phyloP scores from a whole-genome alignment of 768 basidiomycete genomes.

The Daedaleopsis nitida region DNA sequence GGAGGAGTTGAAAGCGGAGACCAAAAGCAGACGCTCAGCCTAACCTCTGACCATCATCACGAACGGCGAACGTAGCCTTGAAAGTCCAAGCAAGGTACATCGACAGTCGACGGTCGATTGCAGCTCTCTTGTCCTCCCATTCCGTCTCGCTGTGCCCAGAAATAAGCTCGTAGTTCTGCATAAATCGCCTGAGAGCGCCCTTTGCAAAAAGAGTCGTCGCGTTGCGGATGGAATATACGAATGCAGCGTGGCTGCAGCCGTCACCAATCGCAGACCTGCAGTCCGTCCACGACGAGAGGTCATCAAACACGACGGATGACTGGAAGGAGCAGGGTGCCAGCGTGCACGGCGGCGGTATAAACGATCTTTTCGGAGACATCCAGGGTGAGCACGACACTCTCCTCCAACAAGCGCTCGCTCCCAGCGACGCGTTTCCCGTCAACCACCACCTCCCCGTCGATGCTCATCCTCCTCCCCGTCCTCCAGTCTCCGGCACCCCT shows the following conservation, averaged over 20 bases:
- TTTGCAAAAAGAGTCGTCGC: slow-evolving; percentile 41
- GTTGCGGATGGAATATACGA: slow-evolving; percentile 49
- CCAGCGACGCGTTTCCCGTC: slow-evolving; percentile 18
- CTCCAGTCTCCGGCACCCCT: slow-evolving; percentile 33
- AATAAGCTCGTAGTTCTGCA: slow-evolving; percentile 47
- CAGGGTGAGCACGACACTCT: slow-evolving; percentile 39
- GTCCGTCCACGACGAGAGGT: slow-evolving; percentile 25
- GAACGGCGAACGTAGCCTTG: slow-evolving; percentile 27
- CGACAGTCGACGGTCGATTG: slow-evolving; percentile 21
- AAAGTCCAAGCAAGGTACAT: slow-evolving; percentile 27
- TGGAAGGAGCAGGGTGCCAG: slow-evolving; percentile 36
- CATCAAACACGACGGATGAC: slow-evolving; percentile 22
- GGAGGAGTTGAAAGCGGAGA: slow-evolving; percentile 31
- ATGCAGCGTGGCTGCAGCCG: slow-evolving; percentile 43
- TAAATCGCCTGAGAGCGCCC: slow-evolving; percentile 44
- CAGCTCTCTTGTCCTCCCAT: slow-evolving; percentile 28
- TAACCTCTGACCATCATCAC: slow-evolving; percentile 32
- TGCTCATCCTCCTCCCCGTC: slow-evolving; percentile 1
- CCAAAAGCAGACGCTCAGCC: slow-evolving; percentile 28
- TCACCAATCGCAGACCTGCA: slow-evolving; percentile 33
- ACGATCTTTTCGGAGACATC: slow-evolving; percentile 47
- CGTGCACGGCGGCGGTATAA: slow-evolving; percentile 38
- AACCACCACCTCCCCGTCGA: slow-evolving; percentile 9
- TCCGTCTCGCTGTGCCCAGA: slow-evolving; percentile 40
- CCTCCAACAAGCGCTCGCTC: slow-evolving; percentile 19